Conservation (phyloP, 1,139 yeast genomes). For the Scheffersomyces segobiensis region DNA sequence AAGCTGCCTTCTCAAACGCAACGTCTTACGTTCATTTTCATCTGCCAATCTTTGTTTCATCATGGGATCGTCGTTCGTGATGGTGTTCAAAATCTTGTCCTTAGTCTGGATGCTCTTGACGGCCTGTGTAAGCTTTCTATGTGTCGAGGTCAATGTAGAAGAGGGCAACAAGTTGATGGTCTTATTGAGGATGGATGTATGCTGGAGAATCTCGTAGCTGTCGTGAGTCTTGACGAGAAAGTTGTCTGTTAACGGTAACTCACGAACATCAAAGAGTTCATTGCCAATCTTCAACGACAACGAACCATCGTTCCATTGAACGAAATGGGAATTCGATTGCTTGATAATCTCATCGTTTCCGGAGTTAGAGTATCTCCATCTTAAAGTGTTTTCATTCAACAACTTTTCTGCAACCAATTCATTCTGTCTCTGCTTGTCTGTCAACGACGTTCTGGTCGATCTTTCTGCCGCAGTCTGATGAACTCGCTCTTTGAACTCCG, state of each 20-base stretch:
- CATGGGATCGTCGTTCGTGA: constrained; percentile 86
- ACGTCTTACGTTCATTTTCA: constrained; percentile 70
- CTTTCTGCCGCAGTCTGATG: constrained; percentile 50
- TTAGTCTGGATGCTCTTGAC: constrained; percentile 66
- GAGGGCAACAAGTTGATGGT: constrained; percentile 81
- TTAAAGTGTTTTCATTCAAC: constrained; percentile 76
- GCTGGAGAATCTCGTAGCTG: constrained; percentile 69
- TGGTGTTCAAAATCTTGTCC: constrained; percentile 60
- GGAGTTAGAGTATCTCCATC: constrained; percentile 86
- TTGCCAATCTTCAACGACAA: constrained; percentile 82
- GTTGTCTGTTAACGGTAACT: constrained; percentile 68
- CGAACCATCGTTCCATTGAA: constrained; percentile 94
- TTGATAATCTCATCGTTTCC: constrained; percentile 67
- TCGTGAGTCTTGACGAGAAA: constrained; percentile 73
- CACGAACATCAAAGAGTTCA: constrained; percentile 80
- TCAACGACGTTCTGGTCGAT: constrained; percentile 23
- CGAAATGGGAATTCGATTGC: constrained; percentile 86
- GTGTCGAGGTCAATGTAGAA: constrained; percentile 80
- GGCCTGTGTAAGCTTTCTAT: constrained; percentile 75
- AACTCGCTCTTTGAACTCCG: constrained; percentile 58
- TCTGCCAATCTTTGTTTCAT: constrained; percentile 79
- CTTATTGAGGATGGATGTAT: constrained; percentile 48
- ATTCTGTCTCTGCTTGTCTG: constrained; percentile 40
- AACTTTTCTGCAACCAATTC: constrained; percentile 52
- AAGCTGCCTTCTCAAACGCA: constrained; percentile 69